Conservation (phyloP, 2,329 filamentous ascomycete genomes). For the Falciphora oryzae region DNA sequence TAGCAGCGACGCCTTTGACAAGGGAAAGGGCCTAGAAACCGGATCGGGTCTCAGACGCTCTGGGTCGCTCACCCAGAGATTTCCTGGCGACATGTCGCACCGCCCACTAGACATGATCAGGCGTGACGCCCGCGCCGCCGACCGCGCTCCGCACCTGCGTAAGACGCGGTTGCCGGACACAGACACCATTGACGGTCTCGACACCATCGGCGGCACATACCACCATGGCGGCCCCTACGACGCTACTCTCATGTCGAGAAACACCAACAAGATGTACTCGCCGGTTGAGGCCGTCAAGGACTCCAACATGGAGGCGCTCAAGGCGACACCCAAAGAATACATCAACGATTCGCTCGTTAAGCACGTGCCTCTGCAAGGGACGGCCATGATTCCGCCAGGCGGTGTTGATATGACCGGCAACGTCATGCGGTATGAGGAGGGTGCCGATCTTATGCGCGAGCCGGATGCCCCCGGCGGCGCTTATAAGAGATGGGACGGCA, state of each 20-base stretch:
- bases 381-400: constrained; percentile 70
- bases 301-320: constrained; percentile 70
- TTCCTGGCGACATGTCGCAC: constrained; percentile 58
- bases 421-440: constrained; percentile 74
- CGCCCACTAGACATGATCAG: constrained; percentile 62
- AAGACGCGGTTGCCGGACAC: constrained; percentile 57
- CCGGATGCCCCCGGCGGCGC: constrained; percentile 60
- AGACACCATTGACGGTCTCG: constrained; percentile 77
- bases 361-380: constrained; percentile 77
- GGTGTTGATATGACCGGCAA: constrained; percentile 61
- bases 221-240: constrained; percentile 92
- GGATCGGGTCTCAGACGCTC: constrained; percentile 17
- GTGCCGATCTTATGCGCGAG: constrained; percentile 79
- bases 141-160: constrained; percentile 59
- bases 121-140: constrained; percentile 57
- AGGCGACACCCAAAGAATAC: constrained; percentile 74
- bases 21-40: constrained; percentile 4
- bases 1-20: constrained; percentile 18
- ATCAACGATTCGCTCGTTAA: constrained; percentile 66
- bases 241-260: constrained; percentile 69
- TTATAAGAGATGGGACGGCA: constrained; percentile 68
- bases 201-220: constrained; percentile 60
- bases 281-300: constrained; percentile 71
- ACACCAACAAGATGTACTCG: constrained; percentile 54
- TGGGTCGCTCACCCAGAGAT: constrained; percentile 51